Evolutionary conservation across 2,329 filamentous ascomycete species (phyloP), one percentile per base, ranked within the genome.

Genomic region (Fusarium sp.): DNA sequence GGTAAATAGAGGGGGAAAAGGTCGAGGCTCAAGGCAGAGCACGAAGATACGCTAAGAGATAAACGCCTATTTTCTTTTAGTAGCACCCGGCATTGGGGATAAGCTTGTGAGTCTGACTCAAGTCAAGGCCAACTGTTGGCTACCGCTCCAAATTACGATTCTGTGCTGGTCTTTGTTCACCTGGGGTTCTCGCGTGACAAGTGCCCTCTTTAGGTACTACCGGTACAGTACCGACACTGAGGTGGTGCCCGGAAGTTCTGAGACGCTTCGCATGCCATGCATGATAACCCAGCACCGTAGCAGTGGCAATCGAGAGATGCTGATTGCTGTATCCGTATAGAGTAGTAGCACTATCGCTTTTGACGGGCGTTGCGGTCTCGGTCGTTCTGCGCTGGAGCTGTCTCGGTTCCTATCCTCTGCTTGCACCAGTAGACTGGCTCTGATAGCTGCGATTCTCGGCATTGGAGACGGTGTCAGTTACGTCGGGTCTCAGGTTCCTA

Each of bases 211-310:
- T 35, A 20, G 29, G 38, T 21, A 49, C 49, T 29, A 8, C 23
- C 29, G 29, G 28, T 23, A 21, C 21, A 23, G 16, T 38, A 43
- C 29, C 18, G 24, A 31, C 20, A 38, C 29, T 21, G 29, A 50
- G 26, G 37, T 50, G 38, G 21, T 50, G 21, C 18, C 41, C 29
- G 15, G 37, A 39, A 26, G 33, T 41, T 61, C 43, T 43, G 49
- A 63, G 16, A 44, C 33, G 61, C 44, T 26, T 57, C 44, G 43
- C 58, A 46, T 60, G 23, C 35, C 58, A 46, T 60, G 23, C 35
- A 35, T 24, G n/a, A n/a, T 15, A 54, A 46, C 33, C 26, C 28
- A 21, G 21, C 37, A 38, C 23, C 24, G 29, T 23, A 15, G 42
- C 24, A 29, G 31, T 49, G 43, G 26, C 42, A 46, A 18, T 28